Conservation (phyloP, 768 basidiomycete species). For the Pulveroboletus ravenelii region DNA sequence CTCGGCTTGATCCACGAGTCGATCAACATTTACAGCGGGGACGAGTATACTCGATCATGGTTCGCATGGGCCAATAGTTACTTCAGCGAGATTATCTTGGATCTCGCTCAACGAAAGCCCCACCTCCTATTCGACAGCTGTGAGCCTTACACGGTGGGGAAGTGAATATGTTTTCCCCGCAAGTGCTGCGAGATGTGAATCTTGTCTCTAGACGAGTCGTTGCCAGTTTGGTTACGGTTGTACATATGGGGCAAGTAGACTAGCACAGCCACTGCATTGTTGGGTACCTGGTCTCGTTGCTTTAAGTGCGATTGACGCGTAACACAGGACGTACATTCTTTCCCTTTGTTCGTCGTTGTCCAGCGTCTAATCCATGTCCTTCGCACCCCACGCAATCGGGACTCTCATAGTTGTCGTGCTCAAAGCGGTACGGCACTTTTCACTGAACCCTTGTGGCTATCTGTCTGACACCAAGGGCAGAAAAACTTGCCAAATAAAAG, state of each 20-base stretch:
- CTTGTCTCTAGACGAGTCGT: background rate
- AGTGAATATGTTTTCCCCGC: conserved; percentile 20
- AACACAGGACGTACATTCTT: conserved; percentile 15
- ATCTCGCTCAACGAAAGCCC: conserved; percentile 71
- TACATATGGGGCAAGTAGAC: background rate
- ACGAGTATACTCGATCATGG: conserved; percentile 66
- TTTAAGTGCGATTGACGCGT: conserved; percentile 13
- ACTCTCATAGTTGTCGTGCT: conserved; percentile 91
- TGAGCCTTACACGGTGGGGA: conserved; percentile 53
- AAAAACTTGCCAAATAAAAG: conserved; percentile 87
- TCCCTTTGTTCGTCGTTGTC: background rate
- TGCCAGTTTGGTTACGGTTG: background rate
- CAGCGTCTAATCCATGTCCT: conserved; percentile 42
- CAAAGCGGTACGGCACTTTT: conserved; percentile 70
- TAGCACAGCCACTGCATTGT: conserved; percentile 20
- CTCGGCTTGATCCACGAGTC: conserved; percentile 80
- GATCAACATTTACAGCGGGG: conserved; percentile 53
- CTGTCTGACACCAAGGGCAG: conserved; percentile 38
- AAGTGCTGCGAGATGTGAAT: background rate
- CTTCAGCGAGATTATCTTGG: conserved; percentile 78
- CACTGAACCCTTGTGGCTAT: background rate
- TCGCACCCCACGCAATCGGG: conserved; percentile 72
- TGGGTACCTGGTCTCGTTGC: conserved; percentile 11
- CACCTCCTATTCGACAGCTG: conserved; percentile 54
- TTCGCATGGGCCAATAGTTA: conserved; percentile 85